These are phyloP conservation scores for Hymenoscyphus albidus DNA, from an alignment of 2,329 filamentous ascomycete species.

Conservation along the genomic window DNA sequence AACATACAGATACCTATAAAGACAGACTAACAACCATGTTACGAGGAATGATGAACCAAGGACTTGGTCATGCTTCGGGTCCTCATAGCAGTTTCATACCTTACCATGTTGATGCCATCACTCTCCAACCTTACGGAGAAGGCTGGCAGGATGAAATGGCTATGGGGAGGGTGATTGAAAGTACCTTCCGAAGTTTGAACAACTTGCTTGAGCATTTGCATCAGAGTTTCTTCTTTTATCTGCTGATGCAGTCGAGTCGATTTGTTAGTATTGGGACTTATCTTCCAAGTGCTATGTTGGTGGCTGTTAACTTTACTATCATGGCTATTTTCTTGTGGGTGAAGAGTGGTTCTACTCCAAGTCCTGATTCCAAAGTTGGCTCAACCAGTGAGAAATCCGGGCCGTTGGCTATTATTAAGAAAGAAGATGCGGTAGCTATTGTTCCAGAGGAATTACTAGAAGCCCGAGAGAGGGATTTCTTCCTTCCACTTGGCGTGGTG, in stretches of 20 bases:
- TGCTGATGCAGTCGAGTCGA: constrained; percentile 76
- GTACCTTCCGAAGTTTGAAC: constrained; percentile 88
- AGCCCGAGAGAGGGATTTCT: constrained; percentile 51
- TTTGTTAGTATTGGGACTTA: constrained; percentile 99
- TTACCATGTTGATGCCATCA: constrained; percentile 95
- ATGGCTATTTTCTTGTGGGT: constrained; percentile 95
- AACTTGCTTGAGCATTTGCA: constrained; percentile 95
- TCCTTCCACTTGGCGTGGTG: constrained; percentile 71
- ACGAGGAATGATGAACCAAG: constrained; percentile 88
- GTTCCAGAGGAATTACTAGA: constrained; percentile 22
- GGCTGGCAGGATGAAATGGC: constrained; percentile 99
- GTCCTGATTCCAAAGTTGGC: constrained; percentile 13
- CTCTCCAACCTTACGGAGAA: constrained; percentile 80
- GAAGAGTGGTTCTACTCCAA: constrained; percentile 60
- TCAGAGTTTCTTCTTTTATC: constrained; percentile 99
- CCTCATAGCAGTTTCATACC: constrained; percentile 95
- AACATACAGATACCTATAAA: constrained; percentile 70
- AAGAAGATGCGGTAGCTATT: constrained; percentile 24
- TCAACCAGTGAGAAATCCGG: constrained; percentile 34
- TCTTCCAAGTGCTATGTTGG: constrained; percentile 92
- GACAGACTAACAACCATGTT: constrained; percentile 85
- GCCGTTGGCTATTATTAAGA: constrained; percentile 25
- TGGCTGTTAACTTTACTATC: constrained; percentile 92
- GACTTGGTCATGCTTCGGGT: constrained; percentile 81
- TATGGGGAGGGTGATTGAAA: constrained; percentile 83